Base-by-base conservation (phyloP, 345 rosid genomes). In the Arabis hirsuta region DNA sequence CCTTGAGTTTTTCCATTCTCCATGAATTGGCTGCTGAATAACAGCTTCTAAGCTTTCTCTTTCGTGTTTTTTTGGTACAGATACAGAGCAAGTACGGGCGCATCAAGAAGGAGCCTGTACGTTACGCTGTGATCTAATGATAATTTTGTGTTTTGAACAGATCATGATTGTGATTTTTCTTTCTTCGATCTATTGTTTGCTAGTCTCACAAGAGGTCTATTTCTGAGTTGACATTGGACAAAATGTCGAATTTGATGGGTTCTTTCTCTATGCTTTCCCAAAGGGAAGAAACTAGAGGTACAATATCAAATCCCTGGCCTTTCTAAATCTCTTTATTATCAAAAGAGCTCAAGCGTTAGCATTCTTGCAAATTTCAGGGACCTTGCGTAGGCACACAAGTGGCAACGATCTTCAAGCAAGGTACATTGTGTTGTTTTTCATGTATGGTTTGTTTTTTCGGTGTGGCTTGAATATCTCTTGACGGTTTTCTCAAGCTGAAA, bases 81-180 rank as follows among this genome's bases (percentile, higher is more conserved):
- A 81, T 92, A 80, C 99, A 90, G 44, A 86, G 85, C 87, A 96
- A 96, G 78, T 92, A 87, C 24, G 99, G 99, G 12, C 82, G 85
- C 63, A 56, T 70, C 69, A 88, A 67, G 74, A 92, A 81, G 71
- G 96, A 81, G 78, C 31, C 78, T 76, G 99, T 96, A 85, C 45
- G 91, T 72, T 70, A 65, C 75, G 61, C 61, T 58, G 51, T 55
- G 27, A 63, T 50, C 13, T 70, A 47, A 29, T 29, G 46, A 3
- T 69, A 9, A 2, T 20, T 62, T 36, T 62, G 3, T 47, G 42
- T 42, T 63, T 69, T n/a, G 1, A 36, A 45, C 46, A 20, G n/a
- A 55, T 11, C 41, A 12, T 64, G 60, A 65, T 46, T 61, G 57
- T 67, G 42, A 22, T 27, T 55, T 36, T 74, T 52, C 7, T 36